Base-by-base conservation (phyloP, 2,329 filamentous ascomycete species). In the Xylaria sp. region DNA sequence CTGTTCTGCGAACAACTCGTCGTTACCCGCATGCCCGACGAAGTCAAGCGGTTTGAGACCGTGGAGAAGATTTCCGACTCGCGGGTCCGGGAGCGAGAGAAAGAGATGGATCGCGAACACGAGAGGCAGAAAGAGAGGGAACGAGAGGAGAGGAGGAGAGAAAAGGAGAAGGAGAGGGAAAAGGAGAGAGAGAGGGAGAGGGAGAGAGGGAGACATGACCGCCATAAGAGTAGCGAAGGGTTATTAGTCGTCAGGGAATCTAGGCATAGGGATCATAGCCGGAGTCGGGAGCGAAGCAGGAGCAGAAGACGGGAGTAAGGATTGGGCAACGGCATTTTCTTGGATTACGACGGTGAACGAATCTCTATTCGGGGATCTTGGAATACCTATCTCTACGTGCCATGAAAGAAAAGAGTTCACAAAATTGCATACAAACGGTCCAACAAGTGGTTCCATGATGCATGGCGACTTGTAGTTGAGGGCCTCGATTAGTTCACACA, bases 1-100 rank as follows among this genome's bases (percentile, higher is more conserved):
- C 80, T 86, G 64, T 95, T 95, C 73, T 93, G 90, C 72, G 79
- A 88, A 66, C 86, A 87, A 73, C 75, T 96, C 70, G 89, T 87
- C 69, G 85, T 89, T 58, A 81, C 81, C 29, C 78, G 87, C 31
- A 85, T 85, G 78, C 85, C 84, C 1, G 80, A 87, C 70, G 82
- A 87, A 52, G 83, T 88, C 58, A 81, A 83, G 72, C 76, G 76
- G 43, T 80, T 86, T 29, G 81, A 83, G 13, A 59, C 65, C 19
- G 66, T 68, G 7, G 67, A 61, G 5, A 70, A 66, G 19, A 66
- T 71, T 17, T 60, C 57, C 11, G 65, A 65, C 11, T 48, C 48
- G 19, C 57, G 59, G 5, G 62, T 58, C 29, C 54, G 51, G 15
- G 62, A 65, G 21, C 44, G 53, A 21, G 65, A 65, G 15, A 33